Evolutionary conservation across 495 filamentous ascomycete genomes (phyloP), one percentile per base, ranked within the genome.

Genomic region (Penicillium soppii): DNA sequence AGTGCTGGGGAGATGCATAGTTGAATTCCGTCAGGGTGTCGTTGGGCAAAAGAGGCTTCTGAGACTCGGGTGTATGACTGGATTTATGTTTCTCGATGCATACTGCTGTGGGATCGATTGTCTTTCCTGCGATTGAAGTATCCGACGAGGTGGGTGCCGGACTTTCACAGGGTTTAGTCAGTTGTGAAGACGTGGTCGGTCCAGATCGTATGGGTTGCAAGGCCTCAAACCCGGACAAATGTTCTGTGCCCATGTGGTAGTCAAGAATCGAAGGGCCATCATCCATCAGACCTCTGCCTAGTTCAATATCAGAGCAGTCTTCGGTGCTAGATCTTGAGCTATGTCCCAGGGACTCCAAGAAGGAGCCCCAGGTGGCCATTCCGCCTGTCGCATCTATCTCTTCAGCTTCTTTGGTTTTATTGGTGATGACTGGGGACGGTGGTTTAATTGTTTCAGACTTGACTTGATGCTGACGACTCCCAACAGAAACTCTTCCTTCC

Each of bases 21-120:
- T 5, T 49, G n/a, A 26, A 15, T 27, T 36, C 27, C 5, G 41
- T 15, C 2, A 41, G 32, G 4, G 42, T 42, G 37, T 50, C 30
- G n/a, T 30, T 29, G n/a, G 43, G 37, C 3, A 62, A 45, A 15
- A 65, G 49, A 12, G 63, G 56, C 25, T 44, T 59, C 47, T 61
- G 54, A 17, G 63, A 66, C 15, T 56, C 57, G 0, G 60, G 55
- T 17, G 55, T 63, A 15, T 52, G 27, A 3, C 37, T 49, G 12
- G 10, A 17, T 39, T 30, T 27, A 23, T 2, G 27, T 32, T 7
- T 26, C 21, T 45, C 13, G 7, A 25, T 22, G 13, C 15, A 19
- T 5, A 21, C 26, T 43, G 45, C n/a, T 16, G 21, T 15, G 19
- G n/a, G 22, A 12, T 27, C 13, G 17, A 46, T 23, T 12, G 16